These are phyloP conservation scores for Botrytis deweyae DNA, from an alignment of 2,329 filamentous ascomycete genomes.

Conservation along the genomic window DNA sequence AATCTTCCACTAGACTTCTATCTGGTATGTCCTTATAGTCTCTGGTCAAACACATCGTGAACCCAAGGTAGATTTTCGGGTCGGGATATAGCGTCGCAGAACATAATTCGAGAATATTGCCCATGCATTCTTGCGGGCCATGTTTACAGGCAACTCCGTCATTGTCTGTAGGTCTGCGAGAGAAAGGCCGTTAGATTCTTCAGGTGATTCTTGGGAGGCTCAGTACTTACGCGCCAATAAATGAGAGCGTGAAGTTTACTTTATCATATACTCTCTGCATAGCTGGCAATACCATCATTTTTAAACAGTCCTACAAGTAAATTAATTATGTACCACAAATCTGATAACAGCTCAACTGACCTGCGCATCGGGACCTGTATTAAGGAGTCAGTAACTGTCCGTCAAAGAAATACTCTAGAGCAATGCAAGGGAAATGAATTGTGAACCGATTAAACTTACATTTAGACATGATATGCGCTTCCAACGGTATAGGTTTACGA, in stretches of 20 bases:
- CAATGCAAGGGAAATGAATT: neutral
- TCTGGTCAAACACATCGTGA: conserved; percentile 82
- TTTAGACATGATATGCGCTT: conserved; percentile 98
- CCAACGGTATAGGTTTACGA: conserved; percentile 64
- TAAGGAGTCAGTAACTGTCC: neutral
- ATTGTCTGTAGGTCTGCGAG: conserved; percentile 61
- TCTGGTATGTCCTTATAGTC: conserved; percentile 78
- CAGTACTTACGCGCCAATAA: conserved; percentile 69
- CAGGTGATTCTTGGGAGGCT: conserved; percentile 31
- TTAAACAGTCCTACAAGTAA: conserved; percentile 67
- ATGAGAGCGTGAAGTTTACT: conserved; percentile 88
- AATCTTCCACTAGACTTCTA: conserved; percentile 76
- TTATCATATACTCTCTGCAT: conserved; percentile 82
- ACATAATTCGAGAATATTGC: conserved; percentile 93
- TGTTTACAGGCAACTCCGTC: conserved; percentile 88
- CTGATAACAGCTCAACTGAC: conserved; percentile 40
- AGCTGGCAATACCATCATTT: conserved; percentile 75
- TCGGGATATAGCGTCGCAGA: conserved; percentile 79
- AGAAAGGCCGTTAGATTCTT: conserved; percentile 19
- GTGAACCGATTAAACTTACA: neutral
- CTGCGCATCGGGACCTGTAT: conserved; percentile 76
- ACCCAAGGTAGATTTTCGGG: conserved; percentile 85
- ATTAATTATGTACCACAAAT: neutral
- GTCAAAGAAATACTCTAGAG: neutral
- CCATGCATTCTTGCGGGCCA: conserved; percentile 85